Conservation (phyloP, 2,329 filamentous ascomycete species). For the Hymenoscyphus fructigenus region DNA sequence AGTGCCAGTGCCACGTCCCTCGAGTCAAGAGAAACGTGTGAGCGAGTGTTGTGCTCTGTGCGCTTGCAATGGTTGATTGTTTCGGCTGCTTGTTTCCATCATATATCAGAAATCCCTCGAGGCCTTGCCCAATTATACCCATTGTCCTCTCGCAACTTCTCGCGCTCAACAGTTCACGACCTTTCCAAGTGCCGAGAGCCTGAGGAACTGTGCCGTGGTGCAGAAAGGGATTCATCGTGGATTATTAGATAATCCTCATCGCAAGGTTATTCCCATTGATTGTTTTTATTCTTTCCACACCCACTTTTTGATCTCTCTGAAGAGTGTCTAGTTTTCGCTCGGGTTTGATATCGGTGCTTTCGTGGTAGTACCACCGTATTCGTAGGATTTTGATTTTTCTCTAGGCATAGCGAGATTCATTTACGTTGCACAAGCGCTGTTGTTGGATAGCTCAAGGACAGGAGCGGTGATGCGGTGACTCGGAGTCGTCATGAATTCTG, state of each 20-base stretch:
- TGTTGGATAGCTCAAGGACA: neutral
- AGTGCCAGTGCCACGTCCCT: neutral
- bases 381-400: neutral
- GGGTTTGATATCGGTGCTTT: neutral
- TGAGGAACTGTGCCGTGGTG: no score
- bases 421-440: neutral
- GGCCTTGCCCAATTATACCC: no score
- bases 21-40: slow-evolving; percentile 1
- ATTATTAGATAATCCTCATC: no score
- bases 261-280: no score
- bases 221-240: no score
- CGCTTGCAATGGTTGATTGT: neutral
- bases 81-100: neutral
- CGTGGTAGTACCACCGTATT: neutral
- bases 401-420: neutral
- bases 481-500: neutral
- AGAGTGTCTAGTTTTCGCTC: neutral
- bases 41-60: neutral
- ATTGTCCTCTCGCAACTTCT: no score
- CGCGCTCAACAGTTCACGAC: no score
- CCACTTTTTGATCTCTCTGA: no score
- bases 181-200: no score
- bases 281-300: no score
- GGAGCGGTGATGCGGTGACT: neutral
- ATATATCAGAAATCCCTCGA: no score